Percentiles rank a stretch among this genome's conserved stretches.
Conservation (phyloP, 2,329 filamentous ascomycete species). For the Mycosphaerella arachidis region DNA sequence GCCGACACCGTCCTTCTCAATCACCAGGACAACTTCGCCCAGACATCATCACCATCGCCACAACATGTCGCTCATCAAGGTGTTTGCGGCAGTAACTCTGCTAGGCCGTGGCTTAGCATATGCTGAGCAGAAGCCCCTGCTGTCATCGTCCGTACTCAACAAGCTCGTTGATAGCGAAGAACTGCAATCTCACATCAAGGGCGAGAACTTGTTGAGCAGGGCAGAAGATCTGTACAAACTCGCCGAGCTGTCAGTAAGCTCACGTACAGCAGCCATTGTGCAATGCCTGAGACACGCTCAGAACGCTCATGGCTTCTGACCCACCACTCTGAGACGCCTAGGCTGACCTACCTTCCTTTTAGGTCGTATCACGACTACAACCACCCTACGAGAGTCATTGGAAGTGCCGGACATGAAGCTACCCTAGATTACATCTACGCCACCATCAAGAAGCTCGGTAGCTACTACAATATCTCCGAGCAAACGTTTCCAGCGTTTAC, state of each 20-base stretch:
- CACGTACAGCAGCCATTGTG: too few relatives aligned
- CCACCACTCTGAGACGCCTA: too few relatives aligned
- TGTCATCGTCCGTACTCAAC: constrained; percentile 1
- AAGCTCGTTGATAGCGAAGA: constrained; percentile 34
- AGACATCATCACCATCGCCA: constrained; percentile 1
- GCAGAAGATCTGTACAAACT: constrained; percentile 60
- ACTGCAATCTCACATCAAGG: constrained; percentile 55
- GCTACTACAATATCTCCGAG: constrained; percentile 60
- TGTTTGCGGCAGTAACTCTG: not conserved
- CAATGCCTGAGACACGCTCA: too few relatives aligned
- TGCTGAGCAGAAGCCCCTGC: constrained; percentile 12
- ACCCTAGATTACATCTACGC: constrained; percentile 31
- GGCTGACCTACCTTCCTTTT: too few relatives aligned
- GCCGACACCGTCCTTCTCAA: not conserved
- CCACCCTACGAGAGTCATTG: constrained; percentile 67
- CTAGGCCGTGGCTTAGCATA: constrained; percentile 1
- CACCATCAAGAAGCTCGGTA: constrained; percentile 44
- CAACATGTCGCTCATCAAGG: not conserved
- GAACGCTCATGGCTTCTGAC: too few relatives aligned
- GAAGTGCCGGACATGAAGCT: constrained; percentile 41
- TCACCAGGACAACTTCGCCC: not conserved
- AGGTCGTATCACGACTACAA: constrained; percentile 52
- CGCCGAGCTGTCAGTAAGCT: constrained; percentile 47
- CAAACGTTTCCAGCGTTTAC: constrained; percentile 28
- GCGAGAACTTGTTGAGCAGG: constrained; percentile 53